Conservation (phyloP, 495 filamentous ascomycete species). For the Penicillium verhagenii region DNA sequence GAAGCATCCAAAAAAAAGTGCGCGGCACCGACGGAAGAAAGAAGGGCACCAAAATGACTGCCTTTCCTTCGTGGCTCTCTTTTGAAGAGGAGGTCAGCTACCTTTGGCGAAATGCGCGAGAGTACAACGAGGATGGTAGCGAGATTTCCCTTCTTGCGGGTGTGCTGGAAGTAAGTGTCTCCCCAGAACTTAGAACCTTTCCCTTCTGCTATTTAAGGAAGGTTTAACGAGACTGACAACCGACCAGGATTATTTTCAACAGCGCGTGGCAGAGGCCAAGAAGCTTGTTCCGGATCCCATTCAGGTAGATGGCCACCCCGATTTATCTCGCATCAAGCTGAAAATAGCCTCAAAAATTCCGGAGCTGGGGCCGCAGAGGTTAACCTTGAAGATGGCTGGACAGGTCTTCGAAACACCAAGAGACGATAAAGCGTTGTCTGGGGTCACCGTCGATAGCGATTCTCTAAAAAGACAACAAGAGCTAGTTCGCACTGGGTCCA, state of each 20-base stretch:
- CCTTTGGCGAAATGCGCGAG: constrained; percentile 82
- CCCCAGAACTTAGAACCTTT: neutral
- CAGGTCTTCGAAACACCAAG: constrained; percentile 33
- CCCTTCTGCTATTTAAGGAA: neutral
- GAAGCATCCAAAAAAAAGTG: constrained; percentile 67
- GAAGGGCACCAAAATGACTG: constrained; percentile 61
- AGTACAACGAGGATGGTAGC: constrained; percentile 88
- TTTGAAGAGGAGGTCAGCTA: constrained; percentile 76
- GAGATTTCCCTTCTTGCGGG: constrained; percentile 69
- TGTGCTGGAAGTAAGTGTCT: constrained; percentile 64
- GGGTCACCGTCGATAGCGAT: constrained; percentile 50
- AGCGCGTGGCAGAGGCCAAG: constrained; percentile 67
- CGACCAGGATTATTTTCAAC: constrained; percentile 60
- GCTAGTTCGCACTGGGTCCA: constrained; percentile 45
- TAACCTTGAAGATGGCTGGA: constrained; percentile 41
- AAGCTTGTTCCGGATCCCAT: constrained; percentile 58
- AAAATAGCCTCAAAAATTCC: constrained; percentile 62
- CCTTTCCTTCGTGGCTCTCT: constrained; percentile 73
- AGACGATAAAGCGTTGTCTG: constrained; percentile 32
- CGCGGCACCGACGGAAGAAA: constrained; percentile 65
- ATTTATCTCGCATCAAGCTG: constrained; percentile 56
- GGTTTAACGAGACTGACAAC: constrained; percentile 28
- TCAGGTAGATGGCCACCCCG: constrained; percentile 56
- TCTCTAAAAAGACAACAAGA: constrained; percentile 48
- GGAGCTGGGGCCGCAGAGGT: constrained; percentile 44